phyloP scores from a whole-genome alignment of 176 grass and related monocot genomes.

The Hyparrhenia diplandra region DNA sequence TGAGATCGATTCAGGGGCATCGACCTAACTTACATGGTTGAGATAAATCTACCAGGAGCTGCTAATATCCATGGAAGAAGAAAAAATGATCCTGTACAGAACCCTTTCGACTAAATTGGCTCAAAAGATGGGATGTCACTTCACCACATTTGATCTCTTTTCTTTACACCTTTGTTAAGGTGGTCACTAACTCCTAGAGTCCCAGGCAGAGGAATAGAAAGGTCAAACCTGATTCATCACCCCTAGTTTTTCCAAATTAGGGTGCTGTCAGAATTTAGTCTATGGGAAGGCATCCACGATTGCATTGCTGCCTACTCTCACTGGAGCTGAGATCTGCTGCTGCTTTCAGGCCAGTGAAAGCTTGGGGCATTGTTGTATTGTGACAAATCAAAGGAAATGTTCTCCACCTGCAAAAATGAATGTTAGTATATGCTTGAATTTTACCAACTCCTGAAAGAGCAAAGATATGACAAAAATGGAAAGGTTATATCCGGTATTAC shows the following conservation, averaged over 20 bases:
- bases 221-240: too few relatives aligned
- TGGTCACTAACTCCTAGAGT: background rate
- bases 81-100: constrained; percentile 12
- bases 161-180: background rate
- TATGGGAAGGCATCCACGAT: constrained; percentile 3
- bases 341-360: constrained; percentile 51
- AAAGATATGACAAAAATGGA: background rate
- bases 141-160: background rate
- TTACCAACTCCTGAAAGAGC: constrained; percentile 7
- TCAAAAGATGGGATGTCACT: background rate
- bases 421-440: background rate
- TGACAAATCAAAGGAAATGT: constrained; percentile 80
- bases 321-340: background rate
- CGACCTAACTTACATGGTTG: constrained; percentile 1
- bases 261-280: background rate
- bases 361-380: constrained; percentile 63
- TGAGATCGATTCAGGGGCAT: background rate
- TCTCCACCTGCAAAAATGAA: constrained; percentile 55
- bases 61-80: background rate
- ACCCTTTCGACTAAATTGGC: constrained; percentile 1
- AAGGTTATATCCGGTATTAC: background rate
- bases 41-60: background rate
- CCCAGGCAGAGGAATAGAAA: too few relatives aligned
- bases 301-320: background rate
- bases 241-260: too few relatives aligned